A percentile compares a stretch with the other conserved stretches of the same genome.
Evolutionary conservation across 2,329 filamentous ascomycete species (phyloP).

Genomic region (Cercospora zeina): DNA sequence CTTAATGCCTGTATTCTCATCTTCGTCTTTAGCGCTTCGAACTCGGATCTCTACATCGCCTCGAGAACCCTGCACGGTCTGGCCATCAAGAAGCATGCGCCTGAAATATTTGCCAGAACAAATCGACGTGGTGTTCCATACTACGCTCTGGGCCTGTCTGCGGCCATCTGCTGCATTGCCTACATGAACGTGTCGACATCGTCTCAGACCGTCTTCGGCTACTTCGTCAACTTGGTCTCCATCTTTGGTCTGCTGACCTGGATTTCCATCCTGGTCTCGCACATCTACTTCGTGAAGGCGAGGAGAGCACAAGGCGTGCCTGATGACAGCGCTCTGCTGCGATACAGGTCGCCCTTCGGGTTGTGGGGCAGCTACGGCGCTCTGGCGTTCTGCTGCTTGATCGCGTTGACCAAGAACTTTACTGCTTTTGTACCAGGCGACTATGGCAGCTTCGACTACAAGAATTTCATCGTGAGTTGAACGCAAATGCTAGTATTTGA

Average conservation of each 20-base stretch:
- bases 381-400: constrained; percentile 68
- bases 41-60: constrained; percentile 75
- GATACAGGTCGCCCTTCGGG: constrained; percentile 69
- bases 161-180: constrained; percentile 61
- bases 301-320: constrained; percentile 49
- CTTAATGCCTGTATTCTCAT: constrained; percentile 73
- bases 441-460: constrained; percentile 65
- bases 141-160: constrained; percentile 62
- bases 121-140: constrained; percentile 71
- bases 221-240: constrained; percentile 50
- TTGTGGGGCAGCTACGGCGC: constrained; percentile 66
- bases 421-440: constrained; percentile 62
- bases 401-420: constrained; percentile 81
- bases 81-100: constrained; percentile 69
- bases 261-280: constrained; percentile 53
- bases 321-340: constrained; percentile 42
- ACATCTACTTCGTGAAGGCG: constrained; percentile 52
- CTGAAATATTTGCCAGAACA: constrained; percentile 68
- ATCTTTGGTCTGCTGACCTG: constrained; percentile 49
- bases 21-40: constrained; percentile 75
- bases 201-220: constrained; percentile 48
- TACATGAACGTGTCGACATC: constrained; percentile 49
- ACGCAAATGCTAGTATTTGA: not conserved
- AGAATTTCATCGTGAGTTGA: constrained; percentile 67
- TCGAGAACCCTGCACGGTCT: constrained; percentile 62